A percentile compares a stretch with the other conserved stretches of the same genome.
Evolutionary conservation across 164 flowering plant species (phyloP).

Genomic region (Paratinospora sagittata): DNA sequence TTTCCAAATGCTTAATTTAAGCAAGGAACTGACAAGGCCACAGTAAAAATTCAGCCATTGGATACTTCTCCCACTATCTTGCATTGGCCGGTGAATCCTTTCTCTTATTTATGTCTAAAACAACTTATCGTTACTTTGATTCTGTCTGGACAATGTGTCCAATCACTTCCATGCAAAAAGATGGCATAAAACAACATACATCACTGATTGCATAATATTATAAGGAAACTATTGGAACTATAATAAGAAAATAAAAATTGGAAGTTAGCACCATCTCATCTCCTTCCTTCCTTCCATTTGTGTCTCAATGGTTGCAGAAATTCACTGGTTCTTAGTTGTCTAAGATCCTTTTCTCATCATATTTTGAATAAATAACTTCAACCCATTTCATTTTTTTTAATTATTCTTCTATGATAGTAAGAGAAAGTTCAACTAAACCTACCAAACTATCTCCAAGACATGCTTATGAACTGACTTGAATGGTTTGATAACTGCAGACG

Average conservation of each 20-base stretch:
- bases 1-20: conserved; percentile 35
- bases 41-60: conserved; percentile 10
- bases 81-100: conserved; percentile 15
- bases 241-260: neutral
- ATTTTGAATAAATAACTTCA: neutral
- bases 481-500: neutral
- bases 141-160: conserved; percentile 9
- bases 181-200: neutral
- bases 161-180: neutral
- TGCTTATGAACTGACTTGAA: neutral
- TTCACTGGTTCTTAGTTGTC: no score
- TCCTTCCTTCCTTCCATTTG: neutral
- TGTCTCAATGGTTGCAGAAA: neutral
- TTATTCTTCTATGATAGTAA: neutral
- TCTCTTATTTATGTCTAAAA: neutral
- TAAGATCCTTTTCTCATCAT: no score
- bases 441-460: neutral
- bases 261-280: no score
- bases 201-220: neutral
- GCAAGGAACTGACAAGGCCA: conserved; percentile 20
- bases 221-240: neutral
- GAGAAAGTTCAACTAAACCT: neutral
- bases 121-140: neutral
- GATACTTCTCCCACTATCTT: neutral
- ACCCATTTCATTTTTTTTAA: conserved; percentile 2